phyloP scores from a whole-genome alignment of 139 green algal genomes.

The Tetradesmus lagerheimii region DNA sequence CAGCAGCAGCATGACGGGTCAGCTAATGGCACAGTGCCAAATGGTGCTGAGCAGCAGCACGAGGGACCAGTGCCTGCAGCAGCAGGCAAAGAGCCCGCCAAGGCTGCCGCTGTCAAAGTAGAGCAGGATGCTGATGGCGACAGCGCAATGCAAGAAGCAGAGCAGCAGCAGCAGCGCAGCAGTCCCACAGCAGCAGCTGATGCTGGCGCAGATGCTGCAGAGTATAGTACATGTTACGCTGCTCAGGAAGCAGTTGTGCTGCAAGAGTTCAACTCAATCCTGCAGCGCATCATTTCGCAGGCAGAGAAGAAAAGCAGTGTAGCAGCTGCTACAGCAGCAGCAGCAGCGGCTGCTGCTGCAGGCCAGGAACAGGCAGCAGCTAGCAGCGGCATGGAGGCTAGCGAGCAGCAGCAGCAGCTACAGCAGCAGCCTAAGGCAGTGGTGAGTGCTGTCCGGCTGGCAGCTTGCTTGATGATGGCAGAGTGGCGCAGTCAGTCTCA shows the following conservation, averaged over 20 bases:
- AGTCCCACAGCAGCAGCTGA: neutral
- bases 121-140: neutral
- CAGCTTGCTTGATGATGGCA: neutral
- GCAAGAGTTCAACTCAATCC: slow-evolving; percentile 56
- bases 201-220: neutral
- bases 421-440: slow-evolving; percentile 10
- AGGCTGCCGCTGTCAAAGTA: neutral
- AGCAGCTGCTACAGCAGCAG: slow-evolving; percentile 23
- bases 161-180: neutral
- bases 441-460: slow-evolving; percentile 2
- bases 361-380: neutral
- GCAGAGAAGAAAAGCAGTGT: slow-evolving; percentile 47
- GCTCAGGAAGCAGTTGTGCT: slow-evolving; percentile 56
- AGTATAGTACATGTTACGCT: slow-evolving; percentile 12
- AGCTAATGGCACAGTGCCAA: neutral
- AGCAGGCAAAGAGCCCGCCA: neutral
- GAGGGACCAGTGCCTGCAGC: neutral
- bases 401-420: slow-evolving; percentile 5
- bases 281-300: slow-evolving; percentile 51
- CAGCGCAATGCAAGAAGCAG: neutral
- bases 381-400: neutral
- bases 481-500: neutral
- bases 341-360: neutral
- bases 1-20: neutral
- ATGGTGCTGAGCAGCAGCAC: neutral